Evolutionary conservation across 73 alveolate species (phyloP), one percentile per base, ranked within the genome.

Genomic region (Diophrys sp.): DNA sequence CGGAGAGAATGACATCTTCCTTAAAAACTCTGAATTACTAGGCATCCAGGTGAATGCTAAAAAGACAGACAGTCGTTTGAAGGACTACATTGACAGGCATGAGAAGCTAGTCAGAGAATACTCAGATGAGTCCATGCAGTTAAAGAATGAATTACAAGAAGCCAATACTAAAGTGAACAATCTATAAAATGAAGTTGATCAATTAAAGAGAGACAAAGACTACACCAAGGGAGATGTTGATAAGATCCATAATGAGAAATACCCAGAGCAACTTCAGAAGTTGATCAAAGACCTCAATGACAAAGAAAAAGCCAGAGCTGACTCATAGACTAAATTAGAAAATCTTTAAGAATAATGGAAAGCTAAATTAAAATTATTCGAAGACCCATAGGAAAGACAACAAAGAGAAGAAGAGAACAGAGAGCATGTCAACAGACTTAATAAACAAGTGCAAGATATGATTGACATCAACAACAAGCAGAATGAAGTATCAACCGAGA

Each of bases 321-420:
- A 33, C 0, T 8, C 44, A 14, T 67, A 77, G 31, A 66, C 56
- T 77, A 29, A 25, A 11, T 74, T 77, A 18, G 85, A 77, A 31
- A 67, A 67, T 26, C 27, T 44, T 74, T 70, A 77, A 27, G 85
- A 77, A 62, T 24, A 27, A 29, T 77, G 85, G 85, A n/a, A 73
- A 0, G 75, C 71, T 23, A 77, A 77, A 67, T 27, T 77, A 23
- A 29, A 32, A 66, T 28, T 67, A 31, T 77, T 77, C 78, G 23
- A 27, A 5, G 78, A 77, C 26, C 76, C 71, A 57, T 34, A 56
- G 31, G 71, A 33, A 23, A 66, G 70, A 31, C 26, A 26, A 1
- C 23, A 25, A 18, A 77, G 85, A 67, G 74, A 77, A 31, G 44
- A 68, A 28, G 75, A 68, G 31, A 68, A 68, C 54, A 31, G 29